Base-by-base conservation (phyloP, 345 rosid genomes). In the Syzygium aqueum region DNA sequence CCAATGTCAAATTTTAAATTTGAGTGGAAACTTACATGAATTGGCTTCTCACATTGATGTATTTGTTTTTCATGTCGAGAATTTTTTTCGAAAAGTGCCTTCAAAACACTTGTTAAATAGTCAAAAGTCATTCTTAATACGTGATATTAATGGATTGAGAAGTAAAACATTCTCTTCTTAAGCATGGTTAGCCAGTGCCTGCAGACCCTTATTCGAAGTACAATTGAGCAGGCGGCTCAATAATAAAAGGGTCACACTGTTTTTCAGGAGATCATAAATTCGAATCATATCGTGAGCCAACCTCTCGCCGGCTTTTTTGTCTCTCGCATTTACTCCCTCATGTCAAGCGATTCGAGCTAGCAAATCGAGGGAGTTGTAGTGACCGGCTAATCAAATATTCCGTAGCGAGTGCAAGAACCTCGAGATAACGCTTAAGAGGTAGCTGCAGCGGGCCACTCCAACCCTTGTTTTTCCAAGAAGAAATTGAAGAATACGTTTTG, bases 271-370 rank as follows among this genome's bases (percentile, higher is more conserved):
- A 51, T 51, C 6, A 51, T 51, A 51, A 51, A 6, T 52, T 52
- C 17, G 2, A 52, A 6, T 52, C 53, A 5, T 15, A 52, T 14
- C 53, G 6, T 52, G 53, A 1, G 5, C 25, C 0, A 54, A 21
- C 3, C 23, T 61, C 5, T n/a, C 1, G 14, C 0, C 0, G 0
- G 0, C 65, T 61, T n/a, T 61, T 1, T 5, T 43, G 46, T 43
- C 46, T 43, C 46, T 43, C 7, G 46, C 46, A 43, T 43, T 43
- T 43, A 43, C 46, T 43, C 46, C 46, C 46, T 43, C 46, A 6
- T 43, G 46, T 43, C 46, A 43, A 61, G 53, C 13, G 53, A 51
- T 51, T 51, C 53, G 6, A 52, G 53, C 17, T 16, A 16, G 19
- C 53, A 14, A 5, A 52, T 52, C 53, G 17, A 52, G 19, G 53